phyloP scores from a whole-genome alignment of 106 monocot species.

The Triglochin maritima region DNA sequence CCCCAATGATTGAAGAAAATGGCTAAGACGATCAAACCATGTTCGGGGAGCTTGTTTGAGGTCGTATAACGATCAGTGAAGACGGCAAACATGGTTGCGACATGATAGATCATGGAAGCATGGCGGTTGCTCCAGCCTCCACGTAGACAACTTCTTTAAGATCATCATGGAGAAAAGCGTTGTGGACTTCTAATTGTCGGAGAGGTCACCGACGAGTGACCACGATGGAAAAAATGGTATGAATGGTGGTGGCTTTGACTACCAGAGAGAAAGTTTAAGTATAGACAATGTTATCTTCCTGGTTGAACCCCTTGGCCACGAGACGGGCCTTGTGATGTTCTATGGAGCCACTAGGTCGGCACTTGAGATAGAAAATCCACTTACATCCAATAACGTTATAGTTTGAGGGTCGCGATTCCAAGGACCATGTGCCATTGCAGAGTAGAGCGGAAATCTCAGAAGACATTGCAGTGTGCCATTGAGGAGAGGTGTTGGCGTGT shows the following conservation, averaged over 20 bases:
- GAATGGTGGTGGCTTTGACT: background rate
- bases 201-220: background rate
- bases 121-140: background rate
- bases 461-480: too few species aligned
- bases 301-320: background rate
- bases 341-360: background rate
- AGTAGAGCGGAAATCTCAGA: too few species aligned
- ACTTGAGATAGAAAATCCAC: background rate
- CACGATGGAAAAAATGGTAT: background rate
- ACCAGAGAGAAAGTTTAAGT: background rate
- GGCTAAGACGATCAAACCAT: background rate
- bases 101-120: background rate
- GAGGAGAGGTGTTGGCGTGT: too few species aligned
- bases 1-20: background rate
- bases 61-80: background rate
- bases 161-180: background rate
- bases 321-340: background rate
- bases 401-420: too few species aligned
- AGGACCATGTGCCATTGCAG: too few species aligned
- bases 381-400: background rate
- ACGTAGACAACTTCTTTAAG: background rate
- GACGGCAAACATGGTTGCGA: background rate
- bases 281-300: background rate
- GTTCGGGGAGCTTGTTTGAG: conserved; percentile 1
- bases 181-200: background rate